Conservation (phyloP, 345 rosid genomes). For the Adansonia digitata region DNA sequence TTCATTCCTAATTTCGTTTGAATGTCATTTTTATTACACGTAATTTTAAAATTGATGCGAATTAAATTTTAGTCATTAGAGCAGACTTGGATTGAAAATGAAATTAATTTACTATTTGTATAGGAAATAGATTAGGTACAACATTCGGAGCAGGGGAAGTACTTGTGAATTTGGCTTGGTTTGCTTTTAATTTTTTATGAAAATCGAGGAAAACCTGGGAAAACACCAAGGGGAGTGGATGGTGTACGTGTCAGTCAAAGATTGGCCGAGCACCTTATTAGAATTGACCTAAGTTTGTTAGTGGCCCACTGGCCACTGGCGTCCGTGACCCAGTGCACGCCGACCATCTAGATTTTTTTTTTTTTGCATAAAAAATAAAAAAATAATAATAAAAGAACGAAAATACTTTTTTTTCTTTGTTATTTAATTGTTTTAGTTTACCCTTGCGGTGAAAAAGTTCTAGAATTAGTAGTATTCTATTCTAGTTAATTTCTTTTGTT, state of each 20-base stretch:
- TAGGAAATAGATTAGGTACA: background rate
- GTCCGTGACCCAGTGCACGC: background rate
- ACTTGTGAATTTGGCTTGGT: background rate
- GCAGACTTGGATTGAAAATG: constrained; percentile 2
- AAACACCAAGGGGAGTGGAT: background rate
- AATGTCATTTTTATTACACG: no score
- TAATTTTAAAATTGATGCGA: background rate
- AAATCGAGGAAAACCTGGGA: no score
- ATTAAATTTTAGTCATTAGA: background rate
- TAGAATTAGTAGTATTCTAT: no score
- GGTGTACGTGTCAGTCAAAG: background rate
- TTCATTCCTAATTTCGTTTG: constrained; percentile 6
- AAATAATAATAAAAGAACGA: no score
- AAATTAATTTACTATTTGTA: background rate
- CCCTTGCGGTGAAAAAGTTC: no score
- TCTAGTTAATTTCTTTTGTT: no score
- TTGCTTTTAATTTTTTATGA: background rate
- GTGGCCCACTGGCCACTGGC: background rate
- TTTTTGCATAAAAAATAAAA: background rate
- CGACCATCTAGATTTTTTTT: background rate
- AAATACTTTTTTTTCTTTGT: no score
- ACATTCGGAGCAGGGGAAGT: background rate
- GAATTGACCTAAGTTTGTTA: background rate
- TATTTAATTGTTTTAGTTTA: no score
- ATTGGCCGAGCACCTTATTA: background rate